Evolutionary conservation across 2,329 filamentous ascomycete genomes (phyloP), one percentile per base, ranked within the genome.

Genomic region (Xenoacremonium recifei): DNA sequence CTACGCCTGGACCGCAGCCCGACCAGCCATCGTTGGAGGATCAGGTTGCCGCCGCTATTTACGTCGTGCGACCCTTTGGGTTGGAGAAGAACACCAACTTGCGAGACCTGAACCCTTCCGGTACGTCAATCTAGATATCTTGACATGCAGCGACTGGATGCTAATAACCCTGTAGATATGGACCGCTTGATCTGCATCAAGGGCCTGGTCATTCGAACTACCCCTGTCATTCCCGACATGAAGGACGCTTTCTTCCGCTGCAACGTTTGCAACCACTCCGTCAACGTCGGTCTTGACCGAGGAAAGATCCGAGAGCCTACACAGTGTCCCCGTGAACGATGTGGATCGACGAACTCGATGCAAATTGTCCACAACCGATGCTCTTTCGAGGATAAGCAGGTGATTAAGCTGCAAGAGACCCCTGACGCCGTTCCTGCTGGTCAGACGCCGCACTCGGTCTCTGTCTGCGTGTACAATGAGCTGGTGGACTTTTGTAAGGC

Each of bases 181-280:
- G 95, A 99, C 68, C 95, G 95, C 61, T 79, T 99, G 51, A 85
- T 99, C 52, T 89, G 85, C 52, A 85, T 99, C 67, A 99, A 97
- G 68, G 93, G 93, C 34, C 76, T 99, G 13, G 93, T 99, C 47
- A 99, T 99, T 59, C 84, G 93, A 48, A 87, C 93, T 3, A 97
- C 93, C 0, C 90, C 93, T 1, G 88, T 99, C 51, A 97, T 99
- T 51, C 93, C 93, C 1, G 93, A 99, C 58, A 99, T 99, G 95
- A 96, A 95, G 69, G 89, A 96, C 62, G 93, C 93, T 1, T 96
- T 96, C 70, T 99, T 99, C 80, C 87, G 89, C 50, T 99, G 93
- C 70, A 88, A 89, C 44, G 82, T 92, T 19, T 99, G 93, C 69
- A 89, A 90, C 58, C 89, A 96, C 67, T 92, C 88, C 4, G 82